A percentile compares a stretch with the other conserved stretches of the same genome.
Evolutionary conservation across 352 stramenopile genomes (phyloP).

Genomic region (Globisporangium heterothallicum): DNA sequence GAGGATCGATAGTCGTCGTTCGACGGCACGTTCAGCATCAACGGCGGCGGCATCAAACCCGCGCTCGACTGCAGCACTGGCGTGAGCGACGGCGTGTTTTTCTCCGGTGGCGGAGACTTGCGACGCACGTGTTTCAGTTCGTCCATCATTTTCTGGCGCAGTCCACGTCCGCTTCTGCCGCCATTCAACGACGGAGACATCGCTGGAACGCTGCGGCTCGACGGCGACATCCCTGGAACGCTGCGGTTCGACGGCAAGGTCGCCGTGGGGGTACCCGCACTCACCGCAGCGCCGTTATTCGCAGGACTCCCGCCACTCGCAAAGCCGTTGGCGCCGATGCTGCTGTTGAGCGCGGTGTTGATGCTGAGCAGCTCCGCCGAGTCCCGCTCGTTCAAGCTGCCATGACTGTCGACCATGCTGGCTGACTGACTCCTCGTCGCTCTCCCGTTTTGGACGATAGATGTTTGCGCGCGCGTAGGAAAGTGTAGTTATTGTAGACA

Average conservation of each 20-base stretch:
- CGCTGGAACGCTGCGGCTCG: conserved; percentile 1
- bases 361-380: background rate
- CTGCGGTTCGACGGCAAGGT: background rate
- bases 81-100: conserved; percentile 13
- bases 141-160: conserved; percentile 58
- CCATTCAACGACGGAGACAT: too few relatives aligned
- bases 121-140: conserved; percentile 61
- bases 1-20: background rate
- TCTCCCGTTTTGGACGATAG: too few relatives aligned
- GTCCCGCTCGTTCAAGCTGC: background rate
- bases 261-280: conserved; percentile 3
- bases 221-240: conserved; percentile 9
- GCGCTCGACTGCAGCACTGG: conserved; percentile 18
- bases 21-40: conserved; percentile 23
- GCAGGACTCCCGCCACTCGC: too few relatives aligned
- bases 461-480: too few relatives aligned
- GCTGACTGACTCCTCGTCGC: background rate
- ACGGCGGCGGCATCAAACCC: conserved; percentile 12
- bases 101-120: conserved; percentile 23
- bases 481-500: too few relatives aligned
- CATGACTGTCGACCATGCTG: background rate
- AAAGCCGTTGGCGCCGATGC: background rate
- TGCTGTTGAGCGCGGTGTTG: background rate
- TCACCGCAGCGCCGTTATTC: too few relatives aligned
- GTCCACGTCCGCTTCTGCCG: conserved; percentile 25